Conservation (phyloP, 768 basidiomycete genomes). For the Lepiota brunneoincarnata region DNA sequence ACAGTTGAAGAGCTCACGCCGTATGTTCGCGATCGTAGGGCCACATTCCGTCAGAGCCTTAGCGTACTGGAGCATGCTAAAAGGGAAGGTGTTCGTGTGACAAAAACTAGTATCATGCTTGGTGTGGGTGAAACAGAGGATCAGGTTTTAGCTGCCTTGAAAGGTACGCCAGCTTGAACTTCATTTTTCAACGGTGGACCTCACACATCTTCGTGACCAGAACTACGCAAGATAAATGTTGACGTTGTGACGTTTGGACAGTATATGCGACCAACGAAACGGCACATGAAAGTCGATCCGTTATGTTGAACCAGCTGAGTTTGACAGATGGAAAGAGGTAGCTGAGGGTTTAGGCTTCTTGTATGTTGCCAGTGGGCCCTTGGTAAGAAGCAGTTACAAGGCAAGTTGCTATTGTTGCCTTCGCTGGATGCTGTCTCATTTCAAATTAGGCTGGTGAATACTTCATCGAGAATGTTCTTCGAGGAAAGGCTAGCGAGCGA, state of each 20-base stretch:
- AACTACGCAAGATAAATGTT: slow-evolving; percentile 82
- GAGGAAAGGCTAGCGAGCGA: slow-evolving; percentile 46
- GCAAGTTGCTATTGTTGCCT: slow-evolving; percentile 37
- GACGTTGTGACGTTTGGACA: slow-evolving; percentile 99
- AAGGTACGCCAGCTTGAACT: slow-evolving; percentile 49
- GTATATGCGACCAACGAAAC: slow-evolving; percentile 99
- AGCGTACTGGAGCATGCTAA: slow-evolving; percentile 82
- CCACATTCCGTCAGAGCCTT: slow-evolving; percentile 84
- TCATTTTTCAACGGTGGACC: slow-evolving; percentile 5
- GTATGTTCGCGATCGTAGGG: slow-evolving; percentile 91
- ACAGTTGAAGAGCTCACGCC: slow-evolving; percentile 94
- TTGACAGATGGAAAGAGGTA: slow-evolving; percentile 84
- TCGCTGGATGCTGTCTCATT: slow-evolving; percentile 9
- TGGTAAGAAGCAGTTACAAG: slow-evolving; percentile 97
- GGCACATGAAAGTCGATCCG: slow-evolving; percentile 99
- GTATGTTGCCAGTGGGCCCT: slow-evolving; percentile 94
- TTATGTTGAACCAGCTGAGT: slow-evolving; percentile 93
- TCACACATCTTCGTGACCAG: slow-evolving; percentile 37
- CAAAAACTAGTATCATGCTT: slow-evolving; percentile 99
- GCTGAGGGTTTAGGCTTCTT: slow-evolving; percentile 95
- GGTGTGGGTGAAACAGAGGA: slow-evolving; percentile 90
- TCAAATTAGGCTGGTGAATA: slow-evolving; percentile 86
- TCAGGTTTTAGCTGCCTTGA: slow-evolving; percentile 78
- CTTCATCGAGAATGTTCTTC: slow-evolving; percentile 89
- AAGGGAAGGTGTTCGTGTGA: slow-evolving; percentile 78